Evolutionary conservation across 306 rosid species (phyloP), one percentile per base, ranked within the genome.

Genomic region (Aeschynomene evenia): DNA sequence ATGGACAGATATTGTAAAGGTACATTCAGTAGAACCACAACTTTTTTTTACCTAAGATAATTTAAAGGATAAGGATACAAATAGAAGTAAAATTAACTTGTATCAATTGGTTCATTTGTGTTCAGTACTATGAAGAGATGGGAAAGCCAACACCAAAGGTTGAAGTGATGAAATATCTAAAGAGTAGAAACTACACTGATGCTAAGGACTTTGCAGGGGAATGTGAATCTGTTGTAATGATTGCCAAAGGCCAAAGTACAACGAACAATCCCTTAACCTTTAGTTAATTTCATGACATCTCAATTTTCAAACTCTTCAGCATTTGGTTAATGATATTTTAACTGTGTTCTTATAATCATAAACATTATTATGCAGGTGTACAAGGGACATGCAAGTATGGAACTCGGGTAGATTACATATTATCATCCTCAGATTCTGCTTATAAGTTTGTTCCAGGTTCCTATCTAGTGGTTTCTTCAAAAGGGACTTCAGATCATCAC

Each of bases 311-410:
- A 16, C n/a, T 13, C 16, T 48, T n/a, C 2, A 43, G 21, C 8
- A 14, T 29, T 6, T 63, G 58, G 43, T 14, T 33, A 64, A 26
- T 59, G 51, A 8, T 53, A 39, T 15, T 40, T 60, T 11, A 73
- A 33, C 29, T 16, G 12, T 2, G 23, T 18, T 34, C 14, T 62
- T 21, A 18, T 34, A 52, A 24, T 45, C 45, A 45, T 9, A 64
- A 40, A 9, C n/a, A n/a, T n/a, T 37, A 23, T 40, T 40, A 61
- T 83, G 80, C 79, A 86, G 95, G 96, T 82, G 97, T 91, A 13
- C 97, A 91, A 79, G 97, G 97, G 51, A 91, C 97, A 23, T 88
- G 97, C 29, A 91, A 91, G 74, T 91, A 91, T 21, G 97, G 97
- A 64, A 91, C 97, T 18, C 68, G 97, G 34, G 92, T 91, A 18